Percentiles rank a stretch among this genome's conserved stretches.
These are phyloP conservation scores for Talaromyces proteolyticus DNA, from an alignment of 495 filamentous ascomycete species.

Conservation along the genomic window DNA sequence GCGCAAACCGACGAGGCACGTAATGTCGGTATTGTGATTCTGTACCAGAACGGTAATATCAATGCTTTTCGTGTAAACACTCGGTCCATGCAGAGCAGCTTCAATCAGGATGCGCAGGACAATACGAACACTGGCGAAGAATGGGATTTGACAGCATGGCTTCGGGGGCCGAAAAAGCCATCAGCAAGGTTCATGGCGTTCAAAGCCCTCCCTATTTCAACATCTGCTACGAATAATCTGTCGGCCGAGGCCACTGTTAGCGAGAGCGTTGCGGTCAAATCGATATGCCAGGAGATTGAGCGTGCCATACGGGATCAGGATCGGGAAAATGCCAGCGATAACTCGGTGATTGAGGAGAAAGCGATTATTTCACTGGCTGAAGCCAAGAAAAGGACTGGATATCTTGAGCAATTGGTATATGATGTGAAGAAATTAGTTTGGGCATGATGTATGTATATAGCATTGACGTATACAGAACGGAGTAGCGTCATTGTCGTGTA, in stretches of 20 bases:
- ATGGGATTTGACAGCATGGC: conserved; percentile 38
- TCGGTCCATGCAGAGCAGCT: conserved; percentile 61
- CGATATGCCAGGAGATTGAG: conserved; percentile 58
- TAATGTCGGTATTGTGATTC: conserved; percentile 79
- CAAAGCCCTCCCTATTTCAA: conserved; percentile 36
- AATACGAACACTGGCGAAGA: conserved; percentile 19
- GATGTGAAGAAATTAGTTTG: conserved; percentile 88
- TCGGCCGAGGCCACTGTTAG: conserved; percentile 33
- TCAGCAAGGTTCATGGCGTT: conserved; percentile 50
- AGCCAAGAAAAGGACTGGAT: conserved; percentile 80
- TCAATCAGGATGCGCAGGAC: conserved; percentile 22
- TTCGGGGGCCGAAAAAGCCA: conserved; percentile 23
- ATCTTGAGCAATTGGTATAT: conserved; percentile 80
- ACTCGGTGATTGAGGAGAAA: conserved; percentile 51
- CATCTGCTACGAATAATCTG: conserved; percentile 30
- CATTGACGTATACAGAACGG: background rate
- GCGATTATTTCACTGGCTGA: conserved; percentile 80
- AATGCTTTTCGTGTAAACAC: conserved; percentile 78
- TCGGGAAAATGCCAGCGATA: conserved; percentile 11
- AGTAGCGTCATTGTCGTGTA: no score
- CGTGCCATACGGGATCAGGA: conserved; percentile 25
- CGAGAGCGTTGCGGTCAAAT: conserved; percentile 63
- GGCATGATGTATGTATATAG: conserved; percentile 45
- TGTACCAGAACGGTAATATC: conserved; percentile 59
- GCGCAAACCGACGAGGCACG: conserved; percentile 65